Base-by-base conservation (phyloP, 2,329 filamentous ascomycete species). In the Alternaria sp. region DNA sequence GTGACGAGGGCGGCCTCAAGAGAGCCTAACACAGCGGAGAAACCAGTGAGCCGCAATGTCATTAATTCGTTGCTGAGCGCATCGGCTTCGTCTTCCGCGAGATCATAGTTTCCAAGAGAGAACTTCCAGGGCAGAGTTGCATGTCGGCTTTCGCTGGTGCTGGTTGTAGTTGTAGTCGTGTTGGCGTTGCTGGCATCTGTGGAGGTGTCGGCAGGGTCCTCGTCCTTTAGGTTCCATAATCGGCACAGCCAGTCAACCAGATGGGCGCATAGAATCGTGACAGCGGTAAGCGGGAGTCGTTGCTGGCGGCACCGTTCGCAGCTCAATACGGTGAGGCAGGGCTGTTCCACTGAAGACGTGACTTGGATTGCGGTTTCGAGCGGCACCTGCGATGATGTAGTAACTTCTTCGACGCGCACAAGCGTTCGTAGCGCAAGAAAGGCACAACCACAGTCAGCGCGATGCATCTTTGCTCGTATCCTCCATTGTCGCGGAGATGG, bases 1-100 rank as follows among this genome's bases (percentile, higher is more conserved):
- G 55, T 58, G 32, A 58, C 55, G 12, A 60, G 53, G 7, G 58
- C 58, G 10, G 58, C 60, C 49, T 59, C 60, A 27, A 62, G 56
- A 4, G 60, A 62, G 28, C 56, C 56, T 12, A 62, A n/a, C 32
- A 62, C 56, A 22, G 56, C 56, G 11, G 56, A 62, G 30, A 62
- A 54, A 43, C 41, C 53, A 8, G 60, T 59, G 25, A 62, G 56
- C 11, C 60, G 60, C 27, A 62, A 52, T 38, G 46, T 59, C 56
- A 62, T 62, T 8, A 62, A 41, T 49, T 62, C 60, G 27, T 59
- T 59, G 40, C 60, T 59, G 51, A 62, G 56, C 46, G 60, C 60
- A 52, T 62, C 56, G 32, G 60, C 60, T 49, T 62, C 60, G 46
- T 62, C 60, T 20, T 56, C 56, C 22, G 56, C 56, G 27, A 59